Percentiles rank a stretch among this genome's conserved stretches.
Evolutionary conservation across 225 moss, liverwort and hornwort species (phyloP).

Genomic region (Marchantia paleacea): DNA sequence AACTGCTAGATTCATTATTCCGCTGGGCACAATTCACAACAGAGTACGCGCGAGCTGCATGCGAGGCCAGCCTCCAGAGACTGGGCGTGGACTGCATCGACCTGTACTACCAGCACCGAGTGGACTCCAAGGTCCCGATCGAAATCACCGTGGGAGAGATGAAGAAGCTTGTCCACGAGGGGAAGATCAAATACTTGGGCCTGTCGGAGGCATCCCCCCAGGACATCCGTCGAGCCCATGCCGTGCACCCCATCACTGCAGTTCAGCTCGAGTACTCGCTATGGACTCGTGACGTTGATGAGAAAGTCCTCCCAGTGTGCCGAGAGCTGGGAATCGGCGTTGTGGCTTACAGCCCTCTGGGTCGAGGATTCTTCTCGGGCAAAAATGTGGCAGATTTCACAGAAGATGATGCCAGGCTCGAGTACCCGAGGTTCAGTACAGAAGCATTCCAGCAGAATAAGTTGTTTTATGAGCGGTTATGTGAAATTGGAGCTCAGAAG

Average conservation of each 20-base stretch:
- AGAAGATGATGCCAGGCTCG: conserved; percentile 17
- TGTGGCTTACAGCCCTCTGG: conserved; percentile 37
- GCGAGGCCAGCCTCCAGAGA: conserved; percentile 61
- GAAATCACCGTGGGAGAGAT: conserved; percentile 50
- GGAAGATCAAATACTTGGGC: conserved; percentile 21
- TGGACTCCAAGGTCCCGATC: conserved; percentile 59
- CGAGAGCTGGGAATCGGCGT: conserved; percentile 34
- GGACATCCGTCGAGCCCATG: conserved; percentile 27
- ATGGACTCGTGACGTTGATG: conserved; percentile 23
- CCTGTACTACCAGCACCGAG: conserved; percentile 74
- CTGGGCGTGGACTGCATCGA: conserved; percentile 71
- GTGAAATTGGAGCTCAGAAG: conserved; percentile 8
- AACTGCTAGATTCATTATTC: too few species aligned
- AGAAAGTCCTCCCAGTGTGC: conserved; percentile 21
- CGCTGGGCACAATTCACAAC: too few species aligned
- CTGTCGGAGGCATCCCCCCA: conserved; percentile 20
- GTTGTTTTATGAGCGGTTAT: conserved; percentile 24
- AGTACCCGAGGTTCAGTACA: conserved; percentile 1
- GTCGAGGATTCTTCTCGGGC: conserved; percentile 37
- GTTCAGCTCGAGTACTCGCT: conserved; percentile 19
- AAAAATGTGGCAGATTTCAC: background rate
- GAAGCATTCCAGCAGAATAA: conserved; percentile 7
- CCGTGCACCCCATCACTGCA: conserved; percentile 26
- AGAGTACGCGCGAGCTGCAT: conserved; percentile 52
- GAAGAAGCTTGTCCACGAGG: conserved; percentile 23